Evolutionary conservation across 352 stramenopile species (phyloP).

Genomic region (Phytopythium vexans): DNA sequence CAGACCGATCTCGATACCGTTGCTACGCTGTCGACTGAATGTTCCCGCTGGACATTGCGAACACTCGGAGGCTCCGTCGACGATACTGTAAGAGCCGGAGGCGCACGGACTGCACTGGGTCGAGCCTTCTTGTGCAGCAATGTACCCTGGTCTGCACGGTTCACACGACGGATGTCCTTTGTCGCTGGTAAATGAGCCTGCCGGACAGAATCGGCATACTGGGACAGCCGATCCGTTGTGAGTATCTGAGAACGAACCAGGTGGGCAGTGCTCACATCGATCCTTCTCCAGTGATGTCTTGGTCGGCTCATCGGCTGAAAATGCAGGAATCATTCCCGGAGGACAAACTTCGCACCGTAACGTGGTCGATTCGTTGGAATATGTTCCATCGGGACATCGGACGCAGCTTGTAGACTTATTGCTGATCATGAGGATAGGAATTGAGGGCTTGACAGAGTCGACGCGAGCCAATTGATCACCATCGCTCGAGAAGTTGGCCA

Average conservation of each 20-base stretch:
- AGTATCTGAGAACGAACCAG: slow-evolving; percentile 13
- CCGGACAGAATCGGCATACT: slow-evolving; percentile 1
- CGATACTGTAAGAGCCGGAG: slow-evolving; percentile 33
- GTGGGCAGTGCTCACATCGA: slow-evolving; percentile 1
- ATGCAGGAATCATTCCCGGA: slow-evolving; percentile 10
- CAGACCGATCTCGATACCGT: slow-evolving; percentile 23
- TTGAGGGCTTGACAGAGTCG: no score
- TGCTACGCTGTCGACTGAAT: slow-evolving; percentile 15
- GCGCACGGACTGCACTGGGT: slow-evolving; percentile 32
- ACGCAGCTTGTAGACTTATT: slow-evolving; percentile 5
- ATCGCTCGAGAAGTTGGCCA: not conserved
- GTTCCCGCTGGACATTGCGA: slow-evolving; percentile 23
- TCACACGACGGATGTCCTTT: slow-evolving; percentile 17
- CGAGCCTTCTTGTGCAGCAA: slow-evolving; percentile 26
- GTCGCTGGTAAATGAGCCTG: slow-evolving; percentile 1
- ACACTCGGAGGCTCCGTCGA: slow-evolving; percentile 21
- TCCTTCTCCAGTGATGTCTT: slow-evolving; percentile 9
- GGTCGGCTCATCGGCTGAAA: slow-evolving; percentile 1
- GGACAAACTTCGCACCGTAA: slow-evolving; percentile 41
- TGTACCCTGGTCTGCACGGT: slow-evolving; percentile 43
- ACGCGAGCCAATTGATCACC: no score
- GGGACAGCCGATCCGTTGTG: not conserved
- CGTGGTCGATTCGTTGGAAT: slow-evolving; percentile 43
- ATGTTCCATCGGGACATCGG: slow-evolving; percentile 31
- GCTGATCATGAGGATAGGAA: no score